phyloP scores from a whole-genome alignment of 164 flowering plant species.

The Cinnamomum micranthum region DNA sequence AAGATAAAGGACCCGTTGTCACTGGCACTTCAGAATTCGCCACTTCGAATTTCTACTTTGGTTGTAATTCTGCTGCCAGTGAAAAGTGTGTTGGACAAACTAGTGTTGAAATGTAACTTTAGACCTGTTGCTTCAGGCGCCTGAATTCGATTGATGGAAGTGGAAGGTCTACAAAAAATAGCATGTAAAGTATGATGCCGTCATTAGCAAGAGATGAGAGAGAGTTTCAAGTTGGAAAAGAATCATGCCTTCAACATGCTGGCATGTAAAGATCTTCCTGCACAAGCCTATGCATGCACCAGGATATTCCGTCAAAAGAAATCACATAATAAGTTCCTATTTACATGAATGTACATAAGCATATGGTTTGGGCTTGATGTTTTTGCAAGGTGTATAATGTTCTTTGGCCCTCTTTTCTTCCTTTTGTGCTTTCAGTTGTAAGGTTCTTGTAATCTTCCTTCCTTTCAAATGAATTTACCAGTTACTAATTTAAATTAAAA shows the following conservation, averaged over 20 bases:
- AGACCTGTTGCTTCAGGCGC: slow-evolving; percentile 30
- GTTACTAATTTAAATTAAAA: too few species aligned
- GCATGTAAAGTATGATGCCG: background rate
- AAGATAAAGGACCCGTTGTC: slow-evolving; percentile 37
- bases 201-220: background rate
- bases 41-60: slow-evolving; percentile 35
- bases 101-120: slow-evolving; percentile 35
- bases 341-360: background rate
- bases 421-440: too few species aligned
- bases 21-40: slow-evolving; percentile 20
- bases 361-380: too few species aligned
- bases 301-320: background rate
- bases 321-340: background rate
- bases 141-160: slow-evolving; percentile 17
- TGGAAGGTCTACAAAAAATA: slow-evolving; percentile 23
- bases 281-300: background rate
- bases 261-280: background rate
- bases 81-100: slow-evolving; percentile 34
- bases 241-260: background rate
- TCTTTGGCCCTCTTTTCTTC: too few species aligned
- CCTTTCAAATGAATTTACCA: too few species aligned
- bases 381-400: too few species aligned
- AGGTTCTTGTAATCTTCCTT: too few species aligned
- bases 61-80: slow-evolving; percentile 31
- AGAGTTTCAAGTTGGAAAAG: background rate